These are phyloP conservation scores for Bipolaris sorokiniana DNA, from an alignment of 2,329 filamentous ascomycete species.

Conservation along the genomic window DNA sequence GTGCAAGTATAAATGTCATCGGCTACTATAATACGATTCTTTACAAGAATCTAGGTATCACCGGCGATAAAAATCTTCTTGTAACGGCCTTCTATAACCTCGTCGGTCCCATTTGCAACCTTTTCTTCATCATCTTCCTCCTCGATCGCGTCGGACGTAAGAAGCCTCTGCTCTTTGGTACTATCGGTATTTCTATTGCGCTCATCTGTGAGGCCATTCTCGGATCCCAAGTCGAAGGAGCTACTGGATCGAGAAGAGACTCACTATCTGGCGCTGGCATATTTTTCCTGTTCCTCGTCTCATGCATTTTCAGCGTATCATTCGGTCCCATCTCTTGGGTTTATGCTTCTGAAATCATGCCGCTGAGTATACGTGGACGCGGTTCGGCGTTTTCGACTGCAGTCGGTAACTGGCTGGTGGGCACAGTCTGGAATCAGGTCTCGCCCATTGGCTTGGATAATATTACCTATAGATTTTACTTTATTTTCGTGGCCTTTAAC, in stretches of 20 bases:
- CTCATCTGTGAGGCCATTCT: constrained; percentile 66
- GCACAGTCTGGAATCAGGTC: constrained; percentile 65
- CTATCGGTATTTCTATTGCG: constrained; percentile 61
- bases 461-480: constrained; percentile 63
- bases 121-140: constrained; percentile 65
- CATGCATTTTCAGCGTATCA: constrained; percentile 44
- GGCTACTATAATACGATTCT: constrained; percentile 68
- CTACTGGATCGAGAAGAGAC: constrained; percentile 42
- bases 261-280: constrained; percentile 65
- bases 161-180: constrained; percentile 61
- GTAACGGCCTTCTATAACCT: constrained; percentile 67
- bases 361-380: constrained; percentile 67
- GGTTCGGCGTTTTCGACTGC: constrained; percentile 65
- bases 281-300: constrained; percentile 66
- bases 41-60: constrained; percentile 64
- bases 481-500: constrained; percentile 63
- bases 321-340: constrained; percentile 60
- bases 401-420: constrained; percentile 65
- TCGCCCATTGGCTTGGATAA: constrained; percentile 59
- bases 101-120: constrained; percentile 62
- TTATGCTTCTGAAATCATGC: constrained; percentile 68
- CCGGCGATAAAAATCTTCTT: constrained; percentile 59
- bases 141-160: constrained; percentile 60
- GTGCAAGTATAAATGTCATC: constrained; percentile 59
- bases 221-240: constrained; percentile 46